phyloP scores from a whole-genome alignment of 176 grass and related monocot species.

The Rhynchospora breviuscula region DNA sequence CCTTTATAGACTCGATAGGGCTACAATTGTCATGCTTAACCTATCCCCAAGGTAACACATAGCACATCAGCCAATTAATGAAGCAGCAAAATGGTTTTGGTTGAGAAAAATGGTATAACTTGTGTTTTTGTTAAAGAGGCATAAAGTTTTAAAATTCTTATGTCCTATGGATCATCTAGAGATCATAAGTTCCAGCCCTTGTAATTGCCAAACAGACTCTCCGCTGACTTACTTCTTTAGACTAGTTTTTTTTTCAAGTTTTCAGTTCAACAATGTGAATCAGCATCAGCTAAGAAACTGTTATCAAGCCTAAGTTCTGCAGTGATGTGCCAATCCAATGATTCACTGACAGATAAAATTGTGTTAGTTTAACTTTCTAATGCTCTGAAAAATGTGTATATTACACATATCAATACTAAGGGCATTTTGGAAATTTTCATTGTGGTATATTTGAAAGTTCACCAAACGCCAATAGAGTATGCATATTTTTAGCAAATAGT shows the following conservation, averaged over 20 bases:
- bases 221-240: neutral
- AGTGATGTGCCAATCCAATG: neutral
- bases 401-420: neutral
- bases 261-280: neutral
- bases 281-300: neutral
- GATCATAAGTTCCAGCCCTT: neutral
- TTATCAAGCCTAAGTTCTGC: neutral
- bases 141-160: neutral
- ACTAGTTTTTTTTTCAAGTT: neutral
- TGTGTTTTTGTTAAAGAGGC: neutral
- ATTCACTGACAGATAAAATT: neutral
- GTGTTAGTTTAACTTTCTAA: neutral
- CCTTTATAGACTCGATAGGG: constrained; percentile 73
- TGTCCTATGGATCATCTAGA: neutral
- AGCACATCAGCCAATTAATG: neutral
- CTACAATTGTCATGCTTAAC: constrained; percentile 90
- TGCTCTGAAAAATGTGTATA: neutral
- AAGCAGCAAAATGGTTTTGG: neutral
- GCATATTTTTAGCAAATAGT: neutral
- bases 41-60: constrained; percentile 27
- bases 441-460: constrained; percentile 2
- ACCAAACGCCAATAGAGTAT: neutral
- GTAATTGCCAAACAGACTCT: neutral
- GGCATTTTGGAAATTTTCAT: neutral
- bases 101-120: neutral